Percentiles rank a stretch among this genome's conserved stretches.
phyloP scores from a whole-genome alignment of 2,329 filamentous ascomycete species.

The Dothideomycetidae sp. region DNA sequence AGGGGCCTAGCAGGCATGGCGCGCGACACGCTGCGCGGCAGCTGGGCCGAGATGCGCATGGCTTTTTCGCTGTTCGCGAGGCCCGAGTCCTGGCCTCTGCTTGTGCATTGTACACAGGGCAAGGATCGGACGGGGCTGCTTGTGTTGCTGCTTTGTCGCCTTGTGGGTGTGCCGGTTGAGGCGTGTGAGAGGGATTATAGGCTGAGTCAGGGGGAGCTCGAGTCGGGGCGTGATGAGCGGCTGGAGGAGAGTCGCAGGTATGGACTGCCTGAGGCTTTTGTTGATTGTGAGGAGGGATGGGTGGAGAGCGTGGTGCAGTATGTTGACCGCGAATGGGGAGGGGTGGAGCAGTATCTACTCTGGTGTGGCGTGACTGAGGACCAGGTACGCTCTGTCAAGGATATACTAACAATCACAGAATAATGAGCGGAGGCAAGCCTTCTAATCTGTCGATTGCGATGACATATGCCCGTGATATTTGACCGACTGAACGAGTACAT shows the following conservation, averaged over 20 bases:
- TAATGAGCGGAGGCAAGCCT: not conserved
- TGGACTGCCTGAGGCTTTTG: conserved; percentile 62
- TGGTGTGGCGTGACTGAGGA: conserved; percentile 38
- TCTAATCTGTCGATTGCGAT: too few relatives aligned
- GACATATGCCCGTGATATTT: too few relatives aligned
- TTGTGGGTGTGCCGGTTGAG: conserved; percentile 41
- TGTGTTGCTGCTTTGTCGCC: conserved; percentile 51
- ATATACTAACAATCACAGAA: conserved; percentile 1
- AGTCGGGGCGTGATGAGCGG: conserved; percentile 46
- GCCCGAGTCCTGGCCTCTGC: conserved; percentile 42
- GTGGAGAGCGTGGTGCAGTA: conserved; percentile 45
- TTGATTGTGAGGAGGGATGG: conserved; percentile 49
- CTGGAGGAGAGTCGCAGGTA: conserved; percentile 55
- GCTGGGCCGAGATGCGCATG: conserved; percentile 45
- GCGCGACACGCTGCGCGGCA: conserved; percentile 54
- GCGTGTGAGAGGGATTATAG: conserved; percentile 61
- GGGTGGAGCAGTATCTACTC: conserved; percentile 50
- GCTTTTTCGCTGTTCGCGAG: conserved; percentile 38
- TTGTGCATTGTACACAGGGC: conserved; percentile 78
- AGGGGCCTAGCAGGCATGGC: conserved; percentile 59
- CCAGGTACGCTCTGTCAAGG: conserved; percentile 16
- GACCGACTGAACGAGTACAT: too few relatives aligned
- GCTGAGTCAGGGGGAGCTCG: conserved; percentile 47
- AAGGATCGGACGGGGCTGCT: conserved; percentile 73
- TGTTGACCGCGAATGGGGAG: conserved; percentile 49